These are phyloP conservation scores for Caulochytrium protostelioides DNA, from an alignment of 371 early-diverging fungal species.

Conservation along the genomic window DNA sequence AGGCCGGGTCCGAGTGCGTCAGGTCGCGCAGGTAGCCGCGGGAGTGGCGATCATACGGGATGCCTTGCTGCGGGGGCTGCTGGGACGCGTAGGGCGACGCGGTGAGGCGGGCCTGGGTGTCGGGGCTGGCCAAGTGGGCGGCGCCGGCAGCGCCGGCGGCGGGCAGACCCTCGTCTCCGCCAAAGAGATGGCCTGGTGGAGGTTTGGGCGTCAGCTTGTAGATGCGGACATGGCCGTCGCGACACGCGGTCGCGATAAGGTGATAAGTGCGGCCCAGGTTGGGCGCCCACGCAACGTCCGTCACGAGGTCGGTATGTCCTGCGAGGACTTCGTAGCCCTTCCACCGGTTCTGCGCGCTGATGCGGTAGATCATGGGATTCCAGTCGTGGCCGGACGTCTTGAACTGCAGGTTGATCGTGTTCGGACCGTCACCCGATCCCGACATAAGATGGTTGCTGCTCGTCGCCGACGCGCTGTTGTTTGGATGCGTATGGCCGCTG, in stretches of 20 bases:
- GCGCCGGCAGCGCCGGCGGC: neutral
- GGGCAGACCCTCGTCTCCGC: neutral
- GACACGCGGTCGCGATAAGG: slow-evolving; percentile 74
- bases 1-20: no score
- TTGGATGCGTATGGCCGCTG: no score
- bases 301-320: slow-evolving; percentile 47
- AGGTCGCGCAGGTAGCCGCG: neutral
- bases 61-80: neutral
- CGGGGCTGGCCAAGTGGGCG: neutral
- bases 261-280: slow-evolving; percentile 61
- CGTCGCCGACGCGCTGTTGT: no score
- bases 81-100: no score
- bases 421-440: no score
- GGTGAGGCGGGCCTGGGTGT: neutral
- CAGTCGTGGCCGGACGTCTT: neutral
- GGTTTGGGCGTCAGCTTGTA: slow-evolving; percentile 43
- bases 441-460: no score
- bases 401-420: no score
- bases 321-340: slow-evolving; percentile 33
- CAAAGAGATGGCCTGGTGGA: neutral
- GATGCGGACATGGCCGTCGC: slow-evolving; percentile 65
- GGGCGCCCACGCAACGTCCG: slow-evolving; percentile 73
- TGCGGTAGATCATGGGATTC: slow-evolving; percentile 4
- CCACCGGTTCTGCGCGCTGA: slow-evolving; percentile 34
- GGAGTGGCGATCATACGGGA: no score